Conservation (phyloP, 768 basidiomycete species). For the Boletus rex-veris region DNA sequence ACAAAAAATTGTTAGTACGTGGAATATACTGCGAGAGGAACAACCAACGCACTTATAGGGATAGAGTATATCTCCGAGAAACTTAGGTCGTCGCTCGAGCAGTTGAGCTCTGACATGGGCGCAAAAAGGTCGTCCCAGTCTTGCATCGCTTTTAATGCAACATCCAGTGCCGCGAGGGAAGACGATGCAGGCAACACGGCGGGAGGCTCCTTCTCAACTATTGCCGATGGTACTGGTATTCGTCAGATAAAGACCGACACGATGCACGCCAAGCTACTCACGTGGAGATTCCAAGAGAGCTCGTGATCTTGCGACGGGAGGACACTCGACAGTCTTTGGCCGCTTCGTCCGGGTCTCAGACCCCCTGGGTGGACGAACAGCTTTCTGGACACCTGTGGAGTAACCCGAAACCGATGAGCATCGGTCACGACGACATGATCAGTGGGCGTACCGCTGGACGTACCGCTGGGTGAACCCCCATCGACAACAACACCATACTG, state of each 20-base stretch:
- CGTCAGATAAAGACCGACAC: conserved; percentile 5
- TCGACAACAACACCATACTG: not conserved
- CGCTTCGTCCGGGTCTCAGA: conserved; percentile 14
- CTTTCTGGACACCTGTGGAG: conserved; percentile 7
- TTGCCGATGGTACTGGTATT: not conserved
- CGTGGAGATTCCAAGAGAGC: not conserved
- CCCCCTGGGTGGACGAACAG: conserved; percentile 8
- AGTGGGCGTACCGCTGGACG: not conserved
- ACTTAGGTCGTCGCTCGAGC: conserved; percentile 2
- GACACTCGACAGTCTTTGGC: not conserved
- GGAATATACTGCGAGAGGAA: not conserved
- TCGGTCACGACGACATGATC: not conserved
- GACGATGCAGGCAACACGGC: conserved; percentile 5
- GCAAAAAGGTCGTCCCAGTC: conserved; percentile 5
- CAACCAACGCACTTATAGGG: not conserved
- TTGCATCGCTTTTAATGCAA: conserved; percentile 4
- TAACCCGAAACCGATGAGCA: not conserved
- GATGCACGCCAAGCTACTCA: not conserved
- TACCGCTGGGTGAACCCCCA: not conserved
- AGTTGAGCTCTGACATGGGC: not conserved
- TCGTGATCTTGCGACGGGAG: not conserved
- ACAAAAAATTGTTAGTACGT: not conserved
- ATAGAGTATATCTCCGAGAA: not conserved
- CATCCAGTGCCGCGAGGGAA: conserved; percentile 16
- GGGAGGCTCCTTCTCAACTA: not conserved